Percentiles rank a stretch among this genome's conserved stretches.
Conservation (phyloP, 441 rosid genomes). For the Gossypium lobatum region DNA sequence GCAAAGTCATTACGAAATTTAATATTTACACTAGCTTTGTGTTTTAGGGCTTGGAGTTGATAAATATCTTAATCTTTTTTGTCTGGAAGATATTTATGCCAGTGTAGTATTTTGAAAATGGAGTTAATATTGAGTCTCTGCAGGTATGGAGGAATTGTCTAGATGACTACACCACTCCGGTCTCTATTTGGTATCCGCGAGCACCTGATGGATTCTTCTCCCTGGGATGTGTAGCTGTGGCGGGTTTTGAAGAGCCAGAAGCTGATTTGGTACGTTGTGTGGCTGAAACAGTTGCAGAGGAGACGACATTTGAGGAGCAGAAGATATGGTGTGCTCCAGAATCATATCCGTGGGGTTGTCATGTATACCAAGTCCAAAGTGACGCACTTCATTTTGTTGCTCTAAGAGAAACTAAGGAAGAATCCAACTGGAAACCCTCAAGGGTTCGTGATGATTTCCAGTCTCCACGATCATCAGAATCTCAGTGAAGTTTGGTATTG, state of each 20-base stretch:
- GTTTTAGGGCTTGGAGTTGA: neutral
- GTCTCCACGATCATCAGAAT: neutral
- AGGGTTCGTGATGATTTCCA: constrained; percentile 60
- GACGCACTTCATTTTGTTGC: constrained; percentile 92
- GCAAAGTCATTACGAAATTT: neutral
- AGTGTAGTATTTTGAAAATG: neutral
- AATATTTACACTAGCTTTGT: neutral
- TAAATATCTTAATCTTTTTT: neutral
- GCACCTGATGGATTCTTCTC: constrained; percentile 81
- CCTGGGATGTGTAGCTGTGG: constrained; percentile 73
- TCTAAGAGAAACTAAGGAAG: constrained; percentile 66
- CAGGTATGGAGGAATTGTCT: constrained; percentile 96
- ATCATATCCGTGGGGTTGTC: constrained; percentile 92
- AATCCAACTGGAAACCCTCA: constrained; percentile 70
- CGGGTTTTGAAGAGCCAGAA: constrained; percentile 65
- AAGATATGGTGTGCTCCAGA: constrained; percentile 85
- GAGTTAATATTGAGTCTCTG: neutral
- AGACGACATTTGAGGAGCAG: constrained; percentile 78
- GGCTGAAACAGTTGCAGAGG: constrained; percentile 62
- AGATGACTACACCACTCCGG: constrained; percentile 63
- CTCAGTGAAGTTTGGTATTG: neutral
- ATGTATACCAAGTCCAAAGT: constrained; percentile 76
- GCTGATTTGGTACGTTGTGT: constrained; percentile 50
- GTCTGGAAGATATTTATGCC: neutral
- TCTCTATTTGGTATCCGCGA: constrained; percentile 93